Evolutionary conservation across 2,329 filamentous ascomycete species (phyloP).

Genomic region (Boeremia lycopersici): DNA sequence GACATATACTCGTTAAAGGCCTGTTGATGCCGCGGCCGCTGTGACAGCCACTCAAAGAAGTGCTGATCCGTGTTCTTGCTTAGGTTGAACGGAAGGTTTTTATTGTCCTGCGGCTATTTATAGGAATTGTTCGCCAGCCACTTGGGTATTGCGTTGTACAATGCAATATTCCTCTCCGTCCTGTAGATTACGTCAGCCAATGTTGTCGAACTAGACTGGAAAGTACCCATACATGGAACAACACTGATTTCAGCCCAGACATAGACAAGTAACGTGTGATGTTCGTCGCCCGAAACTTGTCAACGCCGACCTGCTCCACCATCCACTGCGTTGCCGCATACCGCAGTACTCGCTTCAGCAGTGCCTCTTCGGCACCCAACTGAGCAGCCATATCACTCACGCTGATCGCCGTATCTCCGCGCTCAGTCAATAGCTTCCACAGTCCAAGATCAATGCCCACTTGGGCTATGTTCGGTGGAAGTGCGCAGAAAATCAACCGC

Average conservation of each 20-base stretch:
- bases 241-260: neutral
- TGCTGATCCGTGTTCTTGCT: neutral
- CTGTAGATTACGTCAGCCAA: neutral
- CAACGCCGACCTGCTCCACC: neutral
- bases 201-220: neutral
- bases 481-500: neutral
- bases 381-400: neutral
- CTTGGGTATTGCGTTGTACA: neutral
- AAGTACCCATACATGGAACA: neutral
- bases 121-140: neutral
- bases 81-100: neutral
- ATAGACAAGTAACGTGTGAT: neutral
- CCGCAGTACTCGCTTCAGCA: neutral
- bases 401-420: neutral
- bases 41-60: neutral
- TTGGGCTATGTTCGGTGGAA: neutral
- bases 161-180: neutral
- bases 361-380: neutral
- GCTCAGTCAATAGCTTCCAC: neutral
- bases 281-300: neutral
- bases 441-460: neutral
- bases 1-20: slow-evolving; percentile 1
- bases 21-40: neutral
- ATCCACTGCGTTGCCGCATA: neutral
- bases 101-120: neutral